Conservation (phyloP, 164 flowering plant species). For the Platanus orientalis region DNA sequence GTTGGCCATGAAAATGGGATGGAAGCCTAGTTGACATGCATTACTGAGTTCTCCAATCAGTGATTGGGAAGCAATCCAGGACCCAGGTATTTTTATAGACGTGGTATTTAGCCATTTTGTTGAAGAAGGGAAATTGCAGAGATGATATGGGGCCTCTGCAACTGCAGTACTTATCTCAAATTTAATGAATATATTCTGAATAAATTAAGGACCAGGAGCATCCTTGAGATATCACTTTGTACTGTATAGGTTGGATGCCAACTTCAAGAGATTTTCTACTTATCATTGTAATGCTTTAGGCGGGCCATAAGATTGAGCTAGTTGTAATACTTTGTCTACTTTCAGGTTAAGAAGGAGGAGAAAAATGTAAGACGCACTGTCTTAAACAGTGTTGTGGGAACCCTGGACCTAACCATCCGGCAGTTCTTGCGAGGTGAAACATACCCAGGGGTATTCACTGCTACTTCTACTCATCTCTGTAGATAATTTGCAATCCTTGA, state of each 20-base stretch:
- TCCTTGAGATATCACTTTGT: no score
- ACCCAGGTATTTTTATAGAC: no score
- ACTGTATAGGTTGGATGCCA: not conserved
- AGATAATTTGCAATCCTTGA: not conserved
- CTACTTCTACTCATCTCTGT: conserved; percentile 1
- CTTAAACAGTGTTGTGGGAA: conserved; percentile 58
- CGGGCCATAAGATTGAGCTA: not conserved
- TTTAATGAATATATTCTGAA: no score
- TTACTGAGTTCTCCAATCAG: no score
- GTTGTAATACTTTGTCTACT: conserved; percentile 2
- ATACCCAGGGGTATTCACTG: conserved; percentile 48
- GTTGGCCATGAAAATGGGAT: no score
- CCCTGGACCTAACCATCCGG: conserved; percentile 57
- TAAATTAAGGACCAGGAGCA: no score
- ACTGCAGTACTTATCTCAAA: no score
- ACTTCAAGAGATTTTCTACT: not conserved
- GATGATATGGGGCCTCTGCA: no score
- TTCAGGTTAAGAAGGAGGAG: conserved; percentile 60
- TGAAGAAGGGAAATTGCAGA: no score
- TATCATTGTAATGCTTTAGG: not conserved
- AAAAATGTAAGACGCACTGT: conserved; percentile 51
- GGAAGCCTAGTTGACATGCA: no score
- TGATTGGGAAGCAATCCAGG: no score
- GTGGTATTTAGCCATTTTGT: no score
- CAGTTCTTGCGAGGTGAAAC: conserved; percentile 62